Evolutionary conservation across 225 moss, liverwort and hornwort genomes (phyloP), one percentile per base, ranked within the genome.

Genomic region (Physcomitrellopsis africana): DNA sequence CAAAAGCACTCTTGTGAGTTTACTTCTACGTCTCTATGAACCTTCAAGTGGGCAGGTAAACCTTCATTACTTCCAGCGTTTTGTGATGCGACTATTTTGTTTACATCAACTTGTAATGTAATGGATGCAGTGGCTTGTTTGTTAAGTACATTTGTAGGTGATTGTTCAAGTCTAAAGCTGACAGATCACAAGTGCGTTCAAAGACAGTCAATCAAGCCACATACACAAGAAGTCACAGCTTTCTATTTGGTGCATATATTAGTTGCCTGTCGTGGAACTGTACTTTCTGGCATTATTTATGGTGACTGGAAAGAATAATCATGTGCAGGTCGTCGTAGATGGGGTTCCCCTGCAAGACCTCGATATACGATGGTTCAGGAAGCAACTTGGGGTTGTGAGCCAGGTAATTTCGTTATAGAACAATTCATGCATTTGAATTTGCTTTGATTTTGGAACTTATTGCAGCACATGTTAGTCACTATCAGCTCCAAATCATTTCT

Each of bases 361-460:
- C 46, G 95, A 99, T 67, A 88, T 99, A 64, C 83, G 84, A 76
- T 99, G 99, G 99, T 93, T 95, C 61, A 85, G 99, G 81, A 76
- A 84, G 68, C 99, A 99, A 89, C 86, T 99, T 72, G 99, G 99
- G 76, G 99, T 99, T 75, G 99, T 99, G 57, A 95, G 90, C 79
- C 95, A 96, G 93, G 96, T 96, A 80, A 37, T 42, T n/a, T 61
- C 61, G 41, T 51, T 11, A 42, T 46, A 63, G 51, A 63, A 49
- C 51, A 70, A 13, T 59, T 1, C n/a, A 9, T 53, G 18, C 44
- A 7, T 47, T 37, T 49, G 72, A 63, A 51, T 48, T 65, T 47
- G 14, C 37, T 8, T 22, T 27, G 23, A 3, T 3, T 60, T 26
- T 75, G 45, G 56, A 57, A n/a, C 26, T 37, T 42, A 12, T 24